A percentile compares a stretch with the other conserved stretches of the same genome.
Evolutionary conservation across 768 basidiomycete species (phyloP).

Genomic region (Trametes villosa): DNA sequence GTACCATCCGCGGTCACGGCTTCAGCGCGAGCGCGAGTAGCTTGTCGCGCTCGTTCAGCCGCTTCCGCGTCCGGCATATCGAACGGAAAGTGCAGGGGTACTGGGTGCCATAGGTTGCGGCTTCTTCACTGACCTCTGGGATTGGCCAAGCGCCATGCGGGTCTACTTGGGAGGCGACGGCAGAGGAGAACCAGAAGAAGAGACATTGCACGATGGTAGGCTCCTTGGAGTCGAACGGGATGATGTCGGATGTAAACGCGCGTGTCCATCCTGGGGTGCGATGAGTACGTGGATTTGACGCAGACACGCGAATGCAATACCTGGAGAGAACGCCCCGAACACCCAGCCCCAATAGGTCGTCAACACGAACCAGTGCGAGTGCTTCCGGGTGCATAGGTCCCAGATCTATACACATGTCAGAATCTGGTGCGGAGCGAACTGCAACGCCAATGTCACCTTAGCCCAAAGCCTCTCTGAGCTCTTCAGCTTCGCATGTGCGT

Average conservation of each 20-base stretch:
- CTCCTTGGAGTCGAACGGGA: conserved; percentile 3
- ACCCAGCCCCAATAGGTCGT: conserved; percentile 49
- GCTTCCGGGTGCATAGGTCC: conserved; percentile 43
- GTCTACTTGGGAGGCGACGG: conserved; percentile 12
- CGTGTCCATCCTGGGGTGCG: conserved; percentile 26
- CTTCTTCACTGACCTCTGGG: conserved; percentile 32
- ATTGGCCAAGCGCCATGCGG: conserved; percentile 19
- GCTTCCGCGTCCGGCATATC: conserved; percentile 18
- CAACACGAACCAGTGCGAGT: conserved; percentile 45
- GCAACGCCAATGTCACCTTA: conserved; percentile 26
- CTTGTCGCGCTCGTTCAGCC: conserved; percentile 12
- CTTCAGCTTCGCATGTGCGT: background rate
- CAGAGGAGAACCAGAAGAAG: conserved; percentile 33
- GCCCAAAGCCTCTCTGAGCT: conserved; percentile 33
- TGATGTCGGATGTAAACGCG: conserved; percentile 25
- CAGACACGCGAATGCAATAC: conserved; percentile 27
- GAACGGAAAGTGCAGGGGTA: conserved; percentile 19
- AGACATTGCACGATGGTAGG: conserved; percentile 33
- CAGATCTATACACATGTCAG: conserved; percentile 36
- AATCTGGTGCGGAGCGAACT: background rate
- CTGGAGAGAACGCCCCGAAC: conserved; percentile 46
- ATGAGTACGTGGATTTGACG: background rate
- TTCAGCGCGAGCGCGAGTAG: conserved; percentile 16
- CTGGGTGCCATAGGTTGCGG: background rate
- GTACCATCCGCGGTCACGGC: conserved; percentile 10